Base-by-base conservation (phyloP, 306 rosid species). In the Trifolium fragiferum region DNA sequence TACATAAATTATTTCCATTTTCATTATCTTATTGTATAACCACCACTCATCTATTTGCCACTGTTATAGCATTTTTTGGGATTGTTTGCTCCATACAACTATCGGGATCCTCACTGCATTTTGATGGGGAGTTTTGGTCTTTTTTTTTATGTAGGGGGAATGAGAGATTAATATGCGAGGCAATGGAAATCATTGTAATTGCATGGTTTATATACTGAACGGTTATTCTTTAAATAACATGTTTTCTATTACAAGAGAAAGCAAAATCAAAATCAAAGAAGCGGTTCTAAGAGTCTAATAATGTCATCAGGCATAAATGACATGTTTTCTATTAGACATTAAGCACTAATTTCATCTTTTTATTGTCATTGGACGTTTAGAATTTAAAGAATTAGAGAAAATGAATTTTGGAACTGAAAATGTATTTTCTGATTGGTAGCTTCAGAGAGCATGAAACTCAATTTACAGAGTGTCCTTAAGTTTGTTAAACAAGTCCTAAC, bases 241-340 rank as follows among this genome's bases (percentile, higher is more conserved):
- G 32, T 46, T 54, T 73, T 66, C 74, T 8, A 7, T 51, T 71
- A 47, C 41, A 55, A 46, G 57, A 73, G 64, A 59, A 32, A 43
- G 20, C 50, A 54, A 57, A 18, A 67, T 12, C 50, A 54, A 57
- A 18, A 67, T 12, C 41, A 46, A 41, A 46, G 33, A 11, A 40
- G 3, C 46, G 6, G 9, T 40, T 40, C 46, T 40, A 7, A 12
- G 20, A 58, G 50, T 40, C 21, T 68, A 30, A 37, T 37, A 5
- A 57, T 46, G 72, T 74, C 38, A 74, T 75, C 11, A 27, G 43
- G 70, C 27, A 27, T 27, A n/a, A n/a, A n/a, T n/a, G n/a, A n/a
- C n/a, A n/a, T n/a, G n/a, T n/a, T n/a, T n/a, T 69, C 23, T 75
- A 7, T 69, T 40, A 8, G 35, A 27, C 54, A 74, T 46, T 46